phyloP scores from a whole-genome alignment of 148 eudicot genomes.

The Simmondsia chinensis region DNA sequence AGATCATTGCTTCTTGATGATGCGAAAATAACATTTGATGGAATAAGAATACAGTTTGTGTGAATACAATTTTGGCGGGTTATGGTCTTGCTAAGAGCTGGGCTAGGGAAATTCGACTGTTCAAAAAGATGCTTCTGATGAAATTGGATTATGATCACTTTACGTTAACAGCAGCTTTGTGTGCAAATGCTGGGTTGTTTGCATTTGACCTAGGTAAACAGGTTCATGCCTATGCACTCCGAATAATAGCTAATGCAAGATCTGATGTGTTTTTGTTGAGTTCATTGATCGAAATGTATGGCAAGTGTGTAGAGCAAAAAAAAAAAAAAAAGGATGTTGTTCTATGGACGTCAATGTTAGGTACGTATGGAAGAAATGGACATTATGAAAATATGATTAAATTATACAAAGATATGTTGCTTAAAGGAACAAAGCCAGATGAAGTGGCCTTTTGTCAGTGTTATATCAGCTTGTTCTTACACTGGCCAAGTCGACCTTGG shows the following conservation, averaged over 20 bases:
- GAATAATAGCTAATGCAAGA: slow-evolving; percentile 19
- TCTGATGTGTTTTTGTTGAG: slow-evolving; percentile 51
- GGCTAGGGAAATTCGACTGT: slow-evolving; percentile 35
- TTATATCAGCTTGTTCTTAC: slow-evolving; percentile 59
- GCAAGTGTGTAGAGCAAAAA: slow-evolving; percentile 44
- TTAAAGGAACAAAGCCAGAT: slow-evolving; percentile 49
- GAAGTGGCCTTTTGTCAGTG: slow-evolving; percentile 52
- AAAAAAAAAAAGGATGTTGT: slow-evolving; percentile 43
- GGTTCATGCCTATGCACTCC: slow-evolving; percentile 43
- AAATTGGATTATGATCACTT: slow-evolving; percentile 34
- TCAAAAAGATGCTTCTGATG: slow-evolving; percentile 40
- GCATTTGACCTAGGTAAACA: slow-evolving; percentile 42
- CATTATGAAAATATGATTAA: slow-evolving; percentile 27
- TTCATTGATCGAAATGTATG: slow-evolving; percentile 73
- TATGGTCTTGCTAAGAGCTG: slow-evolving; percentile 58
- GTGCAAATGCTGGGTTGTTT: slow-evolving; percentile 47
- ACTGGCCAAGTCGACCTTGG: slow-evolving; percentile 65
- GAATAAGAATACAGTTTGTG: slow-evolving; percentile 61
- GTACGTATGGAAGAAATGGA: slow-evolving; percentile 58
- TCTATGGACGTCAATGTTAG: slow-evolving; percentile 74
- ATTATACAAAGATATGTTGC: slow-evolving; percentile 44
- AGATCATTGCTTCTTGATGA: slow-evolving; percentile 29
- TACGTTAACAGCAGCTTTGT: slow-evolving; percentile 49
- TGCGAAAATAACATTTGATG: slow-evolving; percentile 49
- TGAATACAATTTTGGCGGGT: slow-evolving; percentile 51